A percentile compares a stretch with the other conserved stretches of the same genome.
phyloP scores from a whole-genome alignment of 2,329 filamentous ascomycete species.

The Lachnellula hyalina region DNA sequence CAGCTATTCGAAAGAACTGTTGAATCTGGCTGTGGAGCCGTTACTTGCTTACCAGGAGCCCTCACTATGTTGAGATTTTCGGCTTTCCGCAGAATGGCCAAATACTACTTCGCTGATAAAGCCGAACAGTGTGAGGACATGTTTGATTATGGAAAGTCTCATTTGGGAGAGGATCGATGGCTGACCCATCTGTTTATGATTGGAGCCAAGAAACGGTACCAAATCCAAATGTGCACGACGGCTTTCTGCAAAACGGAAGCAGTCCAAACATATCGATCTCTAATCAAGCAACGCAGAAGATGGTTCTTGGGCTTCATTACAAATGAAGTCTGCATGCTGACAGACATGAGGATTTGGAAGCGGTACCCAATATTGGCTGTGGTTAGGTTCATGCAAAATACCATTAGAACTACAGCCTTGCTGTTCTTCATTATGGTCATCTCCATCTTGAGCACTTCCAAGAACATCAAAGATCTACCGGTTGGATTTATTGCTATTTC shows the following conservation, averaged over 20 bases:
- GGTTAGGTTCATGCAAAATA: conserved; percentile 92
- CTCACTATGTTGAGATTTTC: conserved; percentile 93
- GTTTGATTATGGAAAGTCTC: conserved; percentile 94
- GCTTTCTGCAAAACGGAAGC: conserved; percentile 99
- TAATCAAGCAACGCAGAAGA: conserved; percentile 88
- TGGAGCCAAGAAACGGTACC: conserved; percentile 83
- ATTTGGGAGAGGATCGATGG: conserved; percentile 94
- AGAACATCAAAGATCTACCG: conserved; percentile 71
- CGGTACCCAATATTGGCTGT: conserved; percentile 82
- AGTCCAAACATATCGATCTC: conserved; percentile 77
- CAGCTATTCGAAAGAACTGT: conserved; percentile 95
- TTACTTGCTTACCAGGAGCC: conserved; percentile 93
- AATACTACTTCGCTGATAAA: conserved; percentile 97
- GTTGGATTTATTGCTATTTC: conserved; percentile 93
- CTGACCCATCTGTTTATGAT: conserved; percentile 99
- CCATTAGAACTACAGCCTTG: conserved; percentile 87
- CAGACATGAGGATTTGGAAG: conserved; percentile 85
- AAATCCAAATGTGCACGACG: conserved; percentile 96
- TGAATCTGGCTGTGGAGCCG: conserved; percentile 87
- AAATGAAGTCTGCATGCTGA: conserved; percentile 97
- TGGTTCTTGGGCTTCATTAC: conserved; percentile 98
- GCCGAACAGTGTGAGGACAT: conserved; percentile 92
- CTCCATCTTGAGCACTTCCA: conserved; percentile 78
- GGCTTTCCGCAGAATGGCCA: conserved; percentile 92
- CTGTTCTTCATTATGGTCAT: conserved; percentile 93